These are phyloP conservation scores for Phaffomyces thermotolerans DNA, from an alignment of 805 yeast genomes.

Conservation along the genomic window DNA sequence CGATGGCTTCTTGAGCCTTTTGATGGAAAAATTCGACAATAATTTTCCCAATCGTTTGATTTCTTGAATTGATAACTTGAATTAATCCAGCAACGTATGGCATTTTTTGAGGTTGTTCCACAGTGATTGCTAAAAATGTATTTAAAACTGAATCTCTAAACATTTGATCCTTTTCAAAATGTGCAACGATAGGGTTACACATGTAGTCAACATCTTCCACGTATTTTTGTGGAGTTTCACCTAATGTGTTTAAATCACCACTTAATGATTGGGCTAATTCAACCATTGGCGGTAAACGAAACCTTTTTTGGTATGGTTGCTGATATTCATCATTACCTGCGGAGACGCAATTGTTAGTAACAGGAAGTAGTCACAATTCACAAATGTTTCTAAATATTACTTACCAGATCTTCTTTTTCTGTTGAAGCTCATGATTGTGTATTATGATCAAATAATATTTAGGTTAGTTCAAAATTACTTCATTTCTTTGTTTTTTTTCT, in stretches of 20 bases:
- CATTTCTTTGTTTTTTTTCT: neutral
- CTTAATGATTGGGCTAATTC: slow-evolving; percentile 41
- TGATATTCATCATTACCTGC: slow-evolving; percentile 19
- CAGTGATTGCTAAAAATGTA: slow-evolving; percentile 59
- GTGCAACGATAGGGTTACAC: slow-evolving; percentile 57
- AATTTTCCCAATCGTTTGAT: slow-evolving; percentile 58
- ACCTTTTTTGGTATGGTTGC: slow-evolving; percentile 20
- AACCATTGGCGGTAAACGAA: slow-evolving; percentile 36
- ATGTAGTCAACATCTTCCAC: slow-evolving; percentile 61
- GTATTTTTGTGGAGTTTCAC: slow-evolving; percentile 44
- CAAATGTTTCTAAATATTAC: slow-evolving; percentile 2
- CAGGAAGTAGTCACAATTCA: too few relatives aligned
- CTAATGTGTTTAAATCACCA: slow-evolving; percentile 48
- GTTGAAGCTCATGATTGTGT: slow-evolving; percentile 17
- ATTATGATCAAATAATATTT: neutral
- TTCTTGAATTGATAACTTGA: slow-evolving; percentile 56
- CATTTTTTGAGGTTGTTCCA: slow-evolving; percentile 90
- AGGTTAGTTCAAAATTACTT: neutral
- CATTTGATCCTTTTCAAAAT: slow-evolving; percentile 54
- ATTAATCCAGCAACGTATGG: slow-evolving; percentile 64
- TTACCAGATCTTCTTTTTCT: slow-evolving; percentile 24
- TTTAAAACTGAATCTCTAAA: slow-evolving; percentile 52
- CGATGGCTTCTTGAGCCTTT: slow-evolving; percentile 50
- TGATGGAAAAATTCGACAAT: slow-evolving; percentile 64
- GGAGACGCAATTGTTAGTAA: slow-evolving; percentile 2